Base-by-base conservation (phyloP, 2,329 filamentous ascomycete species). In the Hypoxylon sp. region DNA sequence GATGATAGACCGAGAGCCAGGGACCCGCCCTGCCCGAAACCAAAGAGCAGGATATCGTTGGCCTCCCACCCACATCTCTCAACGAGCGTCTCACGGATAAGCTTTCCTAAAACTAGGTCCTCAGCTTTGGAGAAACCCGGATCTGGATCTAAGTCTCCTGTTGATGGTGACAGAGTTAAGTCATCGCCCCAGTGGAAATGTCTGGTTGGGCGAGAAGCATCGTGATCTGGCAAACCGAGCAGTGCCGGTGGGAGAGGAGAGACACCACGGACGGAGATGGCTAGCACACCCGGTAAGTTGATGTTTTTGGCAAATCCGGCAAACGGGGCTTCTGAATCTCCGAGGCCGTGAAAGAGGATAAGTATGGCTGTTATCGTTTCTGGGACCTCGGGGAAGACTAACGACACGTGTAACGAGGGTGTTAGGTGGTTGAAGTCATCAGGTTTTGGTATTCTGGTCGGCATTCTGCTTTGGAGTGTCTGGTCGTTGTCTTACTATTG, bases 301-400 rank as follows among this genome's bases (percentile, higher is more conserved):
- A 97, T 81, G 72, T 88, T 89, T 62, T 84, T 83, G 19, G 90
- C 92, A 68, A 97, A 91, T 48, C 82, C 81, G 66, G 88, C 86
- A 78, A 96, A 97, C 37, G 92, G 85, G 2, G 78, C 75, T 66
- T 93, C 87, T 35, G 87, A 89, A 81, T 97, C 94, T 69, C 94
- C 94, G 11, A 97, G 87, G 70, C 93, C 93, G 79, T 97, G 94
- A 64, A 97, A 88, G 56, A 97, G 87, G 76, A 97, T 82, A 68
- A 97, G 88, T 72, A 97, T 85, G 73, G 94, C 91, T 47, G 89
- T 92, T 8, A 91, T 88, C 11, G 87, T 86, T 67, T 91, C 88
- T 39, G 86, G 81, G 21, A 86, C 84, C 29, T 82, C 78, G 46
- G 86, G 85, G 75, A 82, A 85, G 72, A 85, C 81, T 50, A 86